phyloP scores from a whole-genome alignment of 1,284 basidiomycete genomes.

The Puccinia coronata region DNA sequence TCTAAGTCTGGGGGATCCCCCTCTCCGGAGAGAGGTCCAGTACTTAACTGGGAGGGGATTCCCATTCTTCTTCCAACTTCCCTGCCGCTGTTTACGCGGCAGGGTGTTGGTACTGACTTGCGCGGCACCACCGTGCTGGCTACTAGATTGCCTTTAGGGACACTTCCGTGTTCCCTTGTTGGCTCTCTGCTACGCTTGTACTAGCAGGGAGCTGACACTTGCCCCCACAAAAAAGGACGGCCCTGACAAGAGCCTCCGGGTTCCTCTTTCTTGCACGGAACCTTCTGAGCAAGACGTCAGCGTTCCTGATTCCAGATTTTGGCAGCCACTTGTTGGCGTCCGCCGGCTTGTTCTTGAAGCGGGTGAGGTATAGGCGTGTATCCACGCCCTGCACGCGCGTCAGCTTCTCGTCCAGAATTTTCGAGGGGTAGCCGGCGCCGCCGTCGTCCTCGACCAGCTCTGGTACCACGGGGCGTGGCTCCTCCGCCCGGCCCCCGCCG shows the following conservation, averaged over 20 bases:
- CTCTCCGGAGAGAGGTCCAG: no score
- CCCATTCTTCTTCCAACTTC: no score
- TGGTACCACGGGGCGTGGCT: no score
- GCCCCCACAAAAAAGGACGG: background rate
- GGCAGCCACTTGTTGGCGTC: background rate
- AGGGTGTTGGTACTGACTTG: no score
- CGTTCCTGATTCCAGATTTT: background rate
- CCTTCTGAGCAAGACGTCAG: background rate
- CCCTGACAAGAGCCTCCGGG: no score
- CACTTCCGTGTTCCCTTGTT: no score
- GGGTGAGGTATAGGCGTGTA: background rate
- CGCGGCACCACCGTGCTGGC: no score
- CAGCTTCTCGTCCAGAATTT: background rate
- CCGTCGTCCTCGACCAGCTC: background rate
- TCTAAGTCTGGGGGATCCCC: no score
- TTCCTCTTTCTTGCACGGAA: background rate
- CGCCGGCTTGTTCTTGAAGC: background rate
- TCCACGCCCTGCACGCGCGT: background rate
- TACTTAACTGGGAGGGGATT: no score
- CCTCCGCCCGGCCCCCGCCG: background rate
- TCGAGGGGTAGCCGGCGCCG: background rate
- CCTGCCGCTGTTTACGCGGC: no score
- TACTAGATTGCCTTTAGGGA: no score
- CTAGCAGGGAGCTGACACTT: background rate
- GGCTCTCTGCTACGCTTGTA: no score